Base-by-base conservation (phyloP, 768 basidiomycete species). In the Mycena haematopus region DNA sequence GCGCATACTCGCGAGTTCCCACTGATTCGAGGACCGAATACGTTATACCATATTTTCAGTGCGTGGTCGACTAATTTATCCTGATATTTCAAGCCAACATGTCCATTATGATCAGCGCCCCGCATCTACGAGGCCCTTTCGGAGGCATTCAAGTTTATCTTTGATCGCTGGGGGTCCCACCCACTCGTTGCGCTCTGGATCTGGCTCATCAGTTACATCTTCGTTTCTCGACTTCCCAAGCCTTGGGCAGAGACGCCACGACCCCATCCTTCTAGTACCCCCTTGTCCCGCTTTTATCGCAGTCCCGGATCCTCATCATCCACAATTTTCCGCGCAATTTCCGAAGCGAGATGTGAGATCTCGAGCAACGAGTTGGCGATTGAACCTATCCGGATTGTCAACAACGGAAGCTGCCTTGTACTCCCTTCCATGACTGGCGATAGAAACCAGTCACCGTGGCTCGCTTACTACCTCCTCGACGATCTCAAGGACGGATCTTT, bases 1-100 rank as follows among this genome's bases (percentile, higher is more conserved):
- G 63, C 45, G 33, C 54, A 49, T 50, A 54, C 58, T 15, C 24
- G 36, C 17, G 53, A 47, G 54, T 25, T n/a, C 51, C 58, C 58
- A n/a, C 25, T 62, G 78, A 5, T 80, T 65, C 59, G 79, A 79
- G 65, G 65, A 72, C 49, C 71, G 76, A 17, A 69, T 71, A 33
- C 31, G 19, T 46, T 46, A 46, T 46, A 46, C n/a, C n/a, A n/a
- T n/a, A n/a, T n/a, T n/a, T n/a, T n/a, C n/a, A n/a, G n/a, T n/a
- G n/a, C n/a, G n/a, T n/a, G n/a, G n/a, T n/a, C n/a, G n/a, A n/a
- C n/a, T n/a, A n/a, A n/a, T n/a, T n/a, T n/a, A n/a, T n/a, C n/a
- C n/a, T n/a, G n/a, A n/a, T n/a, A n/a, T n/a, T n/a, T n/a, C n/a
- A n/a, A n/a, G n/a, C n/a, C n/a, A n/a, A n/a, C n/a, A n/a, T n/a